Percentiles rank a stretch among this genome's conserved stretches.
These are phyloP conservation scores for Harrya chromipes DNA, from an alignment of 768 basidiomycete species.

Conservation along the genomic window DNA sequence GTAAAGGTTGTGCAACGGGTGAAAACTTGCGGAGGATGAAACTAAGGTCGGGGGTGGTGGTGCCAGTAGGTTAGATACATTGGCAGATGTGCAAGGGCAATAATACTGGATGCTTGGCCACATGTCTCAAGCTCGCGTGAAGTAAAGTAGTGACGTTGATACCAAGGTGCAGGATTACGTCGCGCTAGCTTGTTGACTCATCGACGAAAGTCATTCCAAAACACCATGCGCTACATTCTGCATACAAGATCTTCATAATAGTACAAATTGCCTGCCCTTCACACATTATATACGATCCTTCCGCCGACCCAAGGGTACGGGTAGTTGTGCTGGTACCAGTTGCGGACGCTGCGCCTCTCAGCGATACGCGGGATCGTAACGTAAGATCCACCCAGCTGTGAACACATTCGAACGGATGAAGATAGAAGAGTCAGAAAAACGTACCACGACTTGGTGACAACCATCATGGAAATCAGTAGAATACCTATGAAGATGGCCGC, in stretches of 20 bases:
- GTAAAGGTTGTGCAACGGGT: constrained; percentile 80
- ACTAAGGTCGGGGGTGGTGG: constrained; percentile 74
- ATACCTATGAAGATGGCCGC: constrained; percentile 43
- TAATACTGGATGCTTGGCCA: constrained; percentile 57
- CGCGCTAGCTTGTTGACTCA: no score
- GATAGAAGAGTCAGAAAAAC: constrained; percentile 29
- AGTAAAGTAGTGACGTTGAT: no score
- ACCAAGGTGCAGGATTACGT: no score
- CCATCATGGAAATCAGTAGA: constrained; percentile 91
- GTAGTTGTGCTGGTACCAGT: constrained; percentile 93
- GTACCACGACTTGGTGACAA: constrained; percentile 81
- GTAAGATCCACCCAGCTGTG: constrained; percentile 86
- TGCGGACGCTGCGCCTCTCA: constrained; percentile 71
- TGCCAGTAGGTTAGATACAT: constrained; percentile 30
- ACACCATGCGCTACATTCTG: neutral
- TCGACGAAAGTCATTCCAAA: neutral
- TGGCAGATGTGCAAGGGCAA: constrained; percentile 63
- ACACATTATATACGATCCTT: constrained; percentile 55
- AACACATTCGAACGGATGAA: neutral
- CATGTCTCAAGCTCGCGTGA: constrained; percentile 24
- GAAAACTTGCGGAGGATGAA: constrained; percentile 79
- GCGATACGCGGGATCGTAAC: constrained; percentile 82
- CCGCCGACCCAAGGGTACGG: constrained; percentile 87
- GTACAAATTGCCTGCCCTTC: constrained; percentile 3
- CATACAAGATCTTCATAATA: constrained; percentile 13